Base-by-base conservation (phyloP, 202 grass and related monocot species). In the Setaria viridis region DNA sequence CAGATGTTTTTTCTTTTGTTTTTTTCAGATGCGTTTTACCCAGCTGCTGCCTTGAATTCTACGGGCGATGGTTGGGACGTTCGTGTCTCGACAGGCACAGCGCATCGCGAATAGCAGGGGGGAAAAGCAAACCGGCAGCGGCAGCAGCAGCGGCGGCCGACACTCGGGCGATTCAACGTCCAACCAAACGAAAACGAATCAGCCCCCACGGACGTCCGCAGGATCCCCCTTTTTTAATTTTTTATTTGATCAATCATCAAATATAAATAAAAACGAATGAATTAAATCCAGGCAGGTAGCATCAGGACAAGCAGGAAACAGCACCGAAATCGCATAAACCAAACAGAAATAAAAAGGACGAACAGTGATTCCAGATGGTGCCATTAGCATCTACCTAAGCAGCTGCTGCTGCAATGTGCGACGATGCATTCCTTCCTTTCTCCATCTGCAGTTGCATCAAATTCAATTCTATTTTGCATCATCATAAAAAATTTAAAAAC, bases 41-140 rank as follows among this genome's bases (percentile, higher is more conserved):
- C 17, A 6, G 5, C 21, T 29, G 58, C 3, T 0, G 1, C 16
- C 4, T 5, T n/a, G 12, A 14, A 83, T 72, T 60, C 25, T 13
- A 21, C 6, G 2, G 14, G 15, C 49, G 84, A 86, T 58, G 67
- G 84, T 90, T 86, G 79, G 41, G 79, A 83, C 67, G 79, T 90
- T 33, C 0, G 2, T 86, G 72, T 74, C 29, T 86, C 76, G 85
- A 80, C 56, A 65, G 62, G 50, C 64, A 58, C 35, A 5, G 14
- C n/a, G 14, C 62, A 77, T 58, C 47, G 20, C 35, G 6, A 77
- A 45, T 60, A 75, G 48, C 76, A 51, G 25, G 47, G 2, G 6
- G 14, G n/a, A 4, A 45, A 34, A 25, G 48, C 4, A 25, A 84
- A 47, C 9, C 58, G 10, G 83, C 62, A 43, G 4, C 14, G 5